Conservation (phyloP, 495 filamentous ascomycete genomes). For the Hypoxylon perforatum region DNA sequence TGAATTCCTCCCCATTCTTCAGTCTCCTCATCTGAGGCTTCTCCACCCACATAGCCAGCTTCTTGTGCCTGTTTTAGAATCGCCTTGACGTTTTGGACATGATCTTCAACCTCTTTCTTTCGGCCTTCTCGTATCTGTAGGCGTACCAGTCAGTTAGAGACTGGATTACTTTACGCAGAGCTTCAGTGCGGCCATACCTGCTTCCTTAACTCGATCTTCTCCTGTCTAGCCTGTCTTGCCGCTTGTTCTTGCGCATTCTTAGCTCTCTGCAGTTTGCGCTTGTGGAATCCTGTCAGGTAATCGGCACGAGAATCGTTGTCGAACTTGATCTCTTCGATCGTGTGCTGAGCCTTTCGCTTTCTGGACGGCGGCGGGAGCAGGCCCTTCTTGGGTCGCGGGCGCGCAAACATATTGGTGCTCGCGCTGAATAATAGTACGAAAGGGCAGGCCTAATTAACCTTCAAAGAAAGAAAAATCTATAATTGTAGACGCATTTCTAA, state of each 20-base stretch:
- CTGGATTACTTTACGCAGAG: neutral
- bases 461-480: neutral
- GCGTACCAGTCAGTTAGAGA: neutral
- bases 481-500: neutral
- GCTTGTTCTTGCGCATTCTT: constrained; percentile 86
- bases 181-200: constrained; percentile 63
- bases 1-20: constrained; percentile 75
- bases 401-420: constrained; percentile 53
- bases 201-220: constrained; percentile 75
- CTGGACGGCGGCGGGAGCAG: constrained; percentile 65
- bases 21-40: constrained; percentile 47
- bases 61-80: constrained; percentile 67
- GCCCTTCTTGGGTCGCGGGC: constrained; percentile 61
- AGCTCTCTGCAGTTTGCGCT: constrained; percentile 85
- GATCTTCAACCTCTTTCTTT: constrained; percentile 79
- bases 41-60: constrained; percentile 54
- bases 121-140: constrained; percentile 81
- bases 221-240: constrained; percentile 75
- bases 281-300: constrained; percentile 95
- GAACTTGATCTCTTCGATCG: constrained; percentile 84
- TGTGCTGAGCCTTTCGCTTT: constrained; percentile 68
- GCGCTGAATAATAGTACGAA: too few relatives aligned
- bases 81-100: constrained; percentile 76
- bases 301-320: constrained; percentile 80
- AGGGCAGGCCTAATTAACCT: neutral